These are phyloP conservation scores for Vitis cinerea DNA, from an alignment of 164 flowering plant genomes.

Conservation along the genomic window DNA sequence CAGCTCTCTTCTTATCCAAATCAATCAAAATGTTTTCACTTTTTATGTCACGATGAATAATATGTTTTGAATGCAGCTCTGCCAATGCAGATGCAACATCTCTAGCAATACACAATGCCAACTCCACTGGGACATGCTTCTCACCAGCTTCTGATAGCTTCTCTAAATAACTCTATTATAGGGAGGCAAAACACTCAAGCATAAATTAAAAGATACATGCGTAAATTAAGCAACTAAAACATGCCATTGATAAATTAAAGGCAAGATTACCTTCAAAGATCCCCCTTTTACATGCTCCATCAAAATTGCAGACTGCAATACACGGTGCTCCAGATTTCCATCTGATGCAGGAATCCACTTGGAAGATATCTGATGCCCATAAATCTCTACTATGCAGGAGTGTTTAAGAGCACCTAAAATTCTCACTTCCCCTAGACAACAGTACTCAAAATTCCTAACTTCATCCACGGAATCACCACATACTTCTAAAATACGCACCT, in stretches of 20 bases:
- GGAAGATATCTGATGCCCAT: conserved; percentile 82
- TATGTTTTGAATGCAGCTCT: conserved; percentile 78
- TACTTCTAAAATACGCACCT: conserved; percentile 71
- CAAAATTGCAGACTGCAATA: conserved; percentile 61
- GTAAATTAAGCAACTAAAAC: not conserved
- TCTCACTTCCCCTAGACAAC: conserved; percentile 86
- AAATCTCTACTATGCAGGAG: conserved; percentile 78
- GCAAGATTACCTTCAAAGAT: conserved; percentile 60
- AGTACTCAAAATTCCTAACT: conserved; percentile 62
- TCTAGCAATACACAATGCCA: conserved; percentile 65
- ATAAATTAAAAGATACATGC: not conserved
- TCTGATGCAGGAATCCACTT: conserved; percentile 59
- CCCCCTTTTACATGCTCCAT: conserved; percentile 88
- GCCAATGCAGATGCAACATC: conserved; percentile 77
- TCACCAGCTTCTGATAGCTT: conserved; percentile 58
- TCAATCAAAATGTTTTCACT: conserved; percentile 88
- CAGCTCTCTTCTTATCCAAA: conserved; percentile 54
- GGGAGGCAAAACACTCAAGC: not conserved
- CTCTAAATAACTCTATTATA: conserved; percentile 56
- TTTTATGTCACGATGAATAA: conserved; percentile 94
- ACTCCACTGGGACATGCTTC: conserved; percentile 52
- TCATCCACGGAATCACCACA: conserved; percentile 44
- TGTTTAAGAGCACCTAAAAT: conserved; percentile 66
- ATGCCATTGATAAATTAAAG: not conserved
- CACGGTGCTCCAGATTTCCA: conserved; percentile 45